Percentiles rank a stretch among this genome's conserved stretches.
Conservation (phyloP, 2,329 filamentous ascomycete genomes). For the Colletotrichum sp. region DNA sequence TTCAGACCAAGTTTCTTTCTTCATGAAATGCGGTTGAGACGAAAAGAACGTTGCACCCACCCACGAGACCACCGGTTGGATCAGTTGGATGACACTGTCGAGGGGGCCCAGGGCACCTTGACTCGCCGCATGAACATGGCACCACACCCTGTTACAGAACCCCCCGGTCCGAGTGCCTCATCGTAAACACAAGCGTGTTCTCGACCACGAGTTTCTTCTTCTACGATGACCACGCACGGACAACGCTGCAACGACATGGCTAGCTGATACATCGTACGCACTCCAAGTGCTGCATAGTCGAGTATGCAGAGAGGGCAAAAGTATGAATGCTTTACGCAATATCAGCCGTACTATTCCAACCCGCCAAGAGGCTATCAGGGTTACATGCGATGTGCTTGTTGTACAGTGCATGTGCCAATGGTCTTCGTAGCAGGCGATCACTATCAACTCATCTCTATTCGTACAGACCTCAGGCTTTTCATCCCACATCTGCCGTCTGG, state of each 20-base stretch:
- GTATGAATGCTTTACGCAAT: background rate
- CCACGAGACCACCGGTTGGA: background rate
- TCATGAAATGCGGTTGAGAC: background rate
- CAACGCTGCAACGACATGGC: background rate
- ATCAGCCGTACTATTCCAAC: background rate
- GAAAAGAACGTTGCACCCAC: background rate
- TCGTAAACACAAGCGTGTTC: background rate
- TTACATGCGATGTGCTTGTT: background rate
- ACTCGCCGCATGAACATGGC: slow-evolving; percentile 2
- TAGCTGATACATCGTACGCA: background rate
- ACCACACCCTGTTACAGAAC: slow-evolving; percentile 9
- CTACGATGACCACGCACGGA: background rate
- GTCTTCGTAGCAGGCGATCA: background rate
- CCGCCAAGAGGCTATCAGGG: background rate
- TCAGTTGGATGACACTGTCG: background rate
- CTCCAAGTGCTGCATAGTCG: background rate
- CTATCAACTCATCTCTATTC: background rate
- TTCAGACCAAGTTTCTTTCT: background rate
- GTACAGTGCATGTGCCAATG: background rate
- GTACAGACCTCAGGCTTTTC: background rate
- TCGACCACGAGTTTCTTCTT: background rate
- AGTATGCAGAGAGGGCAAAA: background rate
- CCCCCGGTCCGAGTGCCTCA: slow-evolving; percentile 4
- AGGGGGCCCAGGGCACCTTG: background rate
- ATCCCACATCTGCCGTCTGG: background rate